Evolutionary conservation across 306 rosid species (phyloP), one percentile per base, ranked within the genome.

Genomic region (Mucuna pruriens): DNA sequence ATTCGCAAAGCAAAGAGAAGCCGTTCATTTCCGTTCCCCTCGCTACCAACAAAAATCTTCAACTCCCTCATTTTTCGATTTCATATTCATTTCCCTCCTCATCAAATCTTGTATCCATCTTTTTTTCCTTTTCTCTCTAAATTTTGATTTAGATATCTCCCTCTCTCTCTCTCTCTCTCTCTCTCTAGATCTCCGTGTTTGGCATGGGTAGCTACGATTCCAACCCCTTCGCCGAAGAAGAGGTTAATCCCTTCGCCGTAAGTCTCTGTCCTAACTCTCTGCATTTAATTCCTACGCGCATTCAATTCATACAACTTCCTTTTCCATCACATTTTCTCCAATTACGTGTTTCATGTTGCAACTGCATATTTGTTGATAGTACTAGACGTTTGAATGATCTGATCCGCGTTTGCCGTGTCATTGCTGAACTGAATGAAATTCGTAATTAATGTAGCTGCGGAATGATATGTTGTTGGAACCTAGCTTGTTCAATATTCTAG

Each of bases 231-330:
- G 94, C 85, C 0, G 91, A 90, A 0, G 97, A 91, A 0, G 91
- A 90, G 31, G 91, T 93, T 68, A 93, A 91, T 87, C 97, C 97
- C 55, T 93, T 93, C 55, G 90, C 94, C 48, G 97, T 88, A 62
- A 79, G 92, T 84, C 34, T 48, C 66, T 12, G 22, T 6, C 23
- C 3, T 64, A 2, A 26, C 25, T 34, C 19, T 20, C 23, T 10
- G 9, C 5, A 0, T 1, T 58, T 8, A 7, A 25, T 22, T 55
- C 62, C 15, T 52, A 7, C 15, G 31, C 64, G 7, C 36, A 34
- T 54, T 74, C 22, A 61, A 38, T 54, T 3, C 36, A 17, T 4
- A 51, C 12, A 15, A n/a, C 29, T 48, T 78, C 7, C 0, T n/a
- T 40, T 39, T 39, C 10, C 52, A 0, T 67, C 49, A 4, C 62